A percentile compares a stretch with the other conserved stretches of the same genome.
Evolutionary conservation across 805 yeast genomes (phyloP).

Genomic region (Nakazawaea populi): DNA sequence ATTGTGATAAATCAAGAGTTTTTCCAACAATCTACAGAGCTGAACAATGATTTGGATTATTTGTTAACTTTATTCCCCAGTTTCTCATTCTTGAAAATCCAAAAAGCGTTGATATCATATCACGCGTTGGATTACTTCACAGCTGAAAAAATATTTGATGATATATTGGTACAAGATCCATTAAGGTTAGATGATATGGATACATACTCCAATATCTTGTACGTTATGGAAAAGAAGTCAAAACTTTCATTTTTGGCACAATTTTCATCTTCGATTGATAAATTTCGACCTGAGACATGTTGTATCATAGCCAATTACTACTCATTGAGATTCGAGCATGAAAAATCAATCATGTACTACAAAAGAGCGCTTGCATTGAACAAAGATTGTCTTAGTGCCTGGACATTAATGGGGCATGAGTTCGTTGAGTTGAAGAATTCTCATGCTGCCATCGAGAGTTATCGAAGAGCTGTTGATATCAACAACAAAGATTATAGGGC

Average conservation of each 20-base stretch:
- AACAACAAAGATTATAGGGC: slow-evolving; percentile 88
- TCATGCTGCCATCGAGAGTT: slow-evolving; percentile 95
- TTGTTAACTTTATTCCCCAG: slow-evolving; percentile 58
- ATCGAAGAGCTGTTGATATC: slow-evolving; percentile 87
- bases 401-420: slow-evolving; percentile 99
- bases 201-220: slow-evolving; percentile 87
- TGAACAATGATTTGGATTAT: slow-evolving; percentile 42
- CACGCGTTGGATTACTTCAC: slow-evolving; percentile 80
- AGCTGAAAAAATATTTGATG: slow-evolving; percentile 77
- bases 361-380: slow-evolving; percentile 82
- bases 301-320: slow-evolving; percentile 92
- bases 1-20: slow-evolving; percentile 72
- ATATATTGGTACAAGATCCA: slow-evolving; percentile 69
- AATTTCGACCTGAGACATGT: slow-evolving; percentile 89
- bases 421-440: slow-evolving; percentile 93
- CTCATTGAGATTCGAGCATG: slow-evolving; percentile 88
- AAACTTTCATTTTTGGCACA: slow-evolving; percentile 86
- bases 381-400: slow-evolving; percentile 77
- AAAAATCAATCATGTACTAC: slow-evolving; percentile 88
- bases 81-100: slow-evolving; percentile 69
- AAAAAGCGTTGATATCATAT: slow-evolving; percentile 75
- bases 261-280: slow-evolving; percentile 73
- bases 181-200: slow-evolving; percentile 87
- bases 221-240: slow-evolving; percentile 85
- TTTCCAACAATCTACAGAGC: slow-evolving; percentile 55